These are phyloP conservation scores for Ganoderma sp. DNA, from an alignment of 1,284 basidiomycete species.

Conservation along the genomic window DNA sequence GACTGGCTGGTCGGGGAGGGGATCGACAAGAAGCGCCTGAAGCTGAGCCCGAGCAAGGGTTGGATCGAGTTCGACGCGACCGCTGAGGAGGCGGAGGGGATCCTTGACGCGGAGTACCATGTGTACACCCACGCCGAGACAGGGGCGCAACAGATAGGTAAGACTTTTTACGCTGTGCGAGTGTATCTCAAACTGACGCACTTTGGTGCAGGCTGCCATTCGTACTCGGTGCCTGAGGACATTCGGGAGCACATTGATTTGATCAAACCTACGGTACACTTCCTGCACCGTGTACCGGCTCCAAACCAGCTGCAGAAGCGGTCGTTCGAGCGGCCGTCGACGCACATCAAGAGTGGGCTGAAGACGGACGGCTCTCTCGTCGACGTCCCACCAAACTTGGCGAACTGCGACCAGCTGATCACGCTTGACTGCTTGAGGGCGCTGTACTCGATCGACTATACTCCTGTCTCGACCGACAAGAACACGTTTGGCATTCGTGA, in stretches of 20 bases:
- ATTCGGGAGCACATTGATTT: constrained; percentile 50
- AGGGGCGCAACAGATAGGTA: constrained; percentile 49
- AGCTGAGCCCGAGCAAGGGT: constrained; percentile 42
- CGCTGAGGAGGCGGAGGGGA: constrained; percentile 47
- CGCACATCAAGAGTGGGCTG: constrained; percentile 38
- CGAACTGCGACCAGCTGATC: constrained; percentile 51
- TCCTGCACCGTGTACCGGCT: constrained; percentile 37
- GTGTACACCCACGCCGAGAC: constrained; percentile 45
- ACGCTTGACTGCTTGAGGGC: constrained; percentile 61
- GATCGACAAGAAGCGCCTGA: constrained; percentile 40
- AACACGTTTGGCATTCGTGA: constrained; percentile 60
- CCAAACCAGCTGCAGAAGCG: constrained; percentile 29
- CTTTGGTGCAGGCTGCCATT: constrained; percentile 40
- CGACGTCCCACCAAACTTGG: constrained; percentile 36
- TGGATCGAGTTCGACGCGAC: constrained; percentile 52
- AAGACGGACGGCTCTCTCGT: constrained; percentile 41
- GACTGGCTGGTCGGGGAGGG: constrained; percentile 49
- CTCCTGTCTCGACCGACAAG: constrained; percentile 48
- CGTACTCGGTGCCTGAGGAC: constrained; percentile 48
- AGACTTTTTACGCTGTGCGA: no score
- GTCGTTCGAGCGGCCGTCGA: constrained; percentile 36
- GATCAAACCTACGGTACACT: constrained; percentile 53
- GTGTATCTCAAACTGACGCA: no score
- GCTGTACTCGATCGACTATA: constrained; percentile 58
- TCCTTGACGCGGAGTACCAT: constrained; percentile 47